Evolutionary conservation across 2,329 filamentous ascomycete species (phyloP), one percentile per base, ranked within the genome.

Genomic region (Diaporthe amygdali): DNA sequence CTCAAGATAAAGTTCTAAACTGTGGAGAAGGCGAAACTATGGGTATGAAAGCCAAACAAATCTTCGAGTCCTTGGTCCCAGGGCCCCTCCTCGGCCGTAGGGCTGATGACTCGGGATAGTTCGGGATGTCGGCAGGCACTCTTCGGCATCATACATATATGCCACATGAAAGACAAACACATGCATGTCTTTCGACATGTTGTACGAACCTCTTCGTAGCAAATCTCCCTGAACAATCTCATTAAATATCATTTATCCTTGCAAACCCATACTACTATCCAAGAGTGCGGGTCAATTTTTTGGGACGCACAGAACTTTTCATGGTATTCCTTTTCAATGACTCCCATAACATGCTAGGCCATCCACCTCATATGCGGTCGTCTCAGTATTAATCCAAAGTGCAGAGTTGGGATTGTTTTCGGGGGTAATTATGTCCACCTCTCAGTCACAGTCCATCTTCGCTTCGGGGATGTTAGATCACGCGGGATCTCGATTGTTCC

Each of bases 371-470:
- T 56, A 68, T 68, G 52, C 66, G 34, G 44, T 39, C 51, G 52
- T 59, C 41, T 68, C 66, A 20, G 9, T 59, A 51, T 59, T 49
- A n/a, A 34, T 37, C 59, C 59, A 64, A 64, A 20, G 17, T 25
- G 27, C 22, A 17, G 41, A 63, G 59, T 47, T 63, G 59, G 44
- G 59, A 22, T 25, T 47, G 10, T 47, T 47, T 17, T 6, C 10
- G 10, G 3, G 22, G 20, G 46, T 5, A 30, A 9, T 63, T 27
- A 22, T 68, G 74, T 77, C 55, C 73, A 73, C 34, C 78, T 82
- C 75, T 90, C 87, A 55, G 84, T 88, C 5, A 89, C 84, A 27
- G 87, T 89, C 88, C 88, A 90, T 30, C 88, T 82, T 66, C 88
- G 79, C 79, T 89, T 90, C 1, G 82, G 80, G 25, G 82, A 80